Evolutionary conservation across 306 rosid genomes (phyloP).

Genomic region (Vigna angularis): DNA sequence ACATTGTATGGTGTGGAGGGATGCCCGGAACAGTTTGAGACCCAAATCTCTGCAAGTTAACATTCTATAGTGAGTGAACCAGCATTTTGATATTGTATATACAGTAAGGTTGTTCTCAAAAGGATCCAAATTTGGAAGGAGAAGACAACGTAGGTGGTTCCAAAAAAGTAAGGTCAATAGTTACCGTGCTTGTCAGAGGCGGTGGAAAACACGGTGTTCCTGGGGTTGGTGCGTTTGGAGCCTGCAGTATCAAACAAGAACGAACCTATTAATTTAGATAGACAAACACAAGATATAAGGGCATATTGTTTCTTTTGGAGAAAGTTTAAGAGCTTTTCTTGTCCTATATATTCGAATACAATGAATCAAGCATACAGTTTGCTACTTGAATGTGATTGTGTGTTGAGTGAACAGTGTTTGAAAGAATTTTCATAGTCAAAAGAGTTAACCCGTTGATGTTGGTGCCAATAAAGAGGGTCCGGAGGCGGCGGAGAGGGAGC

Average conservation of each 20-base stretch:
- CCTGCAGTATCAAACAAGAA: conserved; percentile 51
- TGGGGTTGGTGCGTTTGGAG: conserved; percentile 57
- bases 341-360: neutral
- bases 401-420: neutral
- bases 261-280: neutral
- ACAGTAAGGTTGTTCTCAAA: neutral
- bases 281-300: neutral
- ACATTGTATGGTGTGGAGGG: conserved; percentile 65
- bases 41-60: conserved; percentile 69
- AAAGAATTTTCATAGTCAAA: neutral
- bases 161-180: conserved; percentile 52
- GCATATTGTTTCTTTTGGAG: conserved; percentile 7
- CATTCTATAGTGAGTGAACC: neutral
- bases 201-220: conserved; percentile 75
- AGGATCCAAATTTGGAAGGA: conserved; percentile 44
- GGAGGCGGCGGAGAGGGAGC: conserved; percentile 49
- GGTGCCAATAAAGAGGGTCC: conserved; percentile 75
- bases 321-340: neutral
- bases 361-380: neutral
- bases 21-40: conserved; percentile 64
- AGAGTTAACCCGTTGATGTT: conserved; percentile 45
- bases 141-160: conserved; percentile 50
- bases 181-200: conserved; percentile 66
- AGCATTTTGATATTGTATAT: conserved; percentile 6
- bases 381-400: neutral